Evolutionary conservation across 306 rosid genomes (phyloP).

Genomic region (Casuarina equisetifolia): DNA sequence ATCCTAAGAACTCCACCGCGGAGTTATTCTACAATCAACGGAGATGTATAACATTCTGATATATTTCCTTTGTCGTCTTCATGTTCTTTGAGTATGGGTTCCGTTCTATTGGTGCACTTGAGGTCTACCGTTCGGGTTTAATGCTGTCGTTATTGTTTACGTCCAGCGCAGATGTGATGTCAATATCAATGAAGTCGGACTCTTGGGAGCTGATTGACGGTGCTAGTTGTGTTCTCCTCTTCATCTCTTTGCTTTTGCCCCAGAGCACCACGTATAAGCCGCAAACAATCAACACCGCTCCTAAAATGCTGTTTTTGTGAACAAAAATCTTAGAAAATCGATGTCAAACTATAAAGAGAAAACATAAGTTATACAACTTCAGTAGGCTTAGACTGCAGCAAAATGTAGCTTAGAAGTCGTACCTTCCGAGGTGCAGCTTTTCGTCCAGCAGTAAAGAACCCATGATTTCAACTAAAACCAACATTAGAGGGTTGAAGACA

Average conservation of each 20-base stretch:
- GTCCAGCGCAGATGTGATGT: not conserved
- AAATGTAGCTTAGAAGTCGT: not conserved
- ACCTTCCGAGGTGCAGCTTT: constrained; percentile 58
- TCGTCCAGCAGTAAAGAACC: constrained; percentile 44
- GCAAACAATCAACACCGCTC: constrained; percentile 38
- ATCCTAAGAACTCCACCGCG: too few relatives aligned
- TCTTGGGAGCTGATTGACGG: not conserved
- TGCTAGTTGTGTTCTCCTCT: constrained; percentile 23
- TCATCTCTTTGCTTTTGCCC: constrained; percentile 53
- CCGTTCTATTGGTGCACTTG: not conserved
- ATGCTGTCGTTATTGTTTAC: not conserved
- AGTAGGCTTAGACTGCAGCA: too few relatives aligned
- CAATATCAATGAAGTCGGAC: constrained; percentile 1
- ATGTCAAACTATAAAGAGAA: not conserved
- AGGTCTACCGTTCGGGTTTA: not conserved
- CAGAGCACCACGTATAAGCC: constrained; percentile 49
- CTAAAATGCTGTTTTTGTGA: constrained; percentile 29
- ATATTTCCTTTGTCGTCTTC: too few relatives aligned
- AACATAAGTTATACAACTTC: too few relatives aligned
- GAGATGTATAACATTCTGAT: not conserved
- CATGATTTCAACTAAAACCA: constrained; percentile 44
- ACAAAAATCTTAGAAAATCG: too few relatives aligned
- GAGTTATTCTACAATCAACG: not conserved
- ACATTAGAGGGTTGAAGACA: constrained; percentile 49
- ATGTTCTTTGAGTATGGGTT: too few relatives aligned